Base-by-base conservation (phyloP, 2,329 filamentous ascomycete genomes). In the Aspergillus carbonarius region DNA sequence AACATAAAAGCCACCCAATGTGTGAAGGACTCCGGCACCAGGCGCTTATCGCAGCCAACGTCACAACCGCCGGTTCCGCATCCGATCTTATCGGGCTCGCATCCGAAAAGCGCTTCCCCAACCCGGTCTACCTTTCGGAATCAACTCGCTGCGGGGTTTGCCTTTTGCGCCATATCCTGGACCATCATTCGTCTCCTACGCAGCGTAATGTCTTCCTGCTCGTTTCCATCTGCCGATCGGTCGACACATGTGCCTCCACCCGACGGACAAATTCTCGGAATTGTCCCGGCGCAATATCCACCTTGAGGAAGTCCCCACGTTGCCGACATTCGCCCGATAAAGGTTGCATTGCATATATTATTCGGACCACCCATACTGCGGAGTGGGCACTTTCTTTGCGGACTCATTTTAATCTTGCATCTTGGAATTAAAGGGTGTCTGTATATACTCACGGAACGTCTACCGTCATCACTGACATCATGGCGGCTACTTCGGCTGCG, bases 1-100 rank as follows among this genome's bases (percentile, higher is more conserved):
- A 12, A 32, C 30, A 32, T 10, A 9, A 32, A 10, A 32, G 30
- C 30, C 6, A 32, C 9, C 8, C 30, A 32, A 3, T 10, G 9
- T 12, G 30, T 9, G 10, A 9, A 32, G 30, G 9, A 32, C 30
- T 27, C n/a, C n/a, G n/a, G n/a, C n/a, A n/a, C n/a, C 23, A 23
- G 23, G 25, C 23, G 44, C 44, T 32, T 20, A 52, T 27, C 18
- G 17, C 46, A 23, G 46, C 50, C 44, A 37, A 32, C 30, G 23
- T 40, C 35, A 50, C 9, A 40, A 27, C 18, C 53, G 47, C 13
- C 13, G 37, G n/a, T 47, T 54, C 56, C 47, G 30, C 57, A 57
- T 66, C 63, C 63, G 64, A 63, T 59, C 64, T 59, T 59, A 63
- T 65, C 59, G 57, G 52, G 48, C 13, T 30, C 59, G 35, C 61